Conservation (phyloP, 108 stramenopile species). For the Cylindrotheca closterium region DNA sequence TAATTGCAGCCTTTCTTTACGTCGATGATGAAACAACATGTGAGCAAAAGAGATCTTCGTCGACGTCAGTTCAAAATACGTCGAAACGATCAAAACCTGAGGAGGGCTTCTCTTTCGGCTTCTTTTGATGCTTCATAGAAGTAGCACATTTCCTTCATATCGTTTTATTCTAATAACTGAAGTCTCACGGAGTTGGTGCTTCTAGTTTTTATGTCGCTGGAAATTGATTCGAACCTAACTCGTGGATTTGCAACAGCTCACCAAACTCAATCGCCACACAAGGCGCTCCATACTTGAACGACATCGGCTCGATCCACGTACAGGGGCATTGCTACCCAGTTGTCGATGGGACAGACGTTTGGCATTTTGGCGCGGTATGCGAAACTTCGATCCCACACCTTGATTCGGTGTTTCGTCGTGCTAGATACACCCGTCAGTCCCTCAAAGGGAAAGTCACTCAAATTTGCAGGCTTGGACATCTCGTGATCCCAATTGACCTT, state of each 20-base stretch:
- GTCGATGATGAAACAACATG: constrained; percentile 19
- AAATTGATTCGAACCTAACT: no score
- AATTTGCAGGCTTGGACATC: background rate
- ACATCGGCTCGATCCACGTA: constrained; percentile 19
- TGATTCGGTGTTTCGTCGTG: constrained; percentile 37
- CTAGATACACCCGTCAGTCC: constrained; percentile 32
- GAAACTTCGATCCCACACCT: constrained; percentile 56
- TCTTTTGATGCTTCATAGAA: constrained; percentile 9
- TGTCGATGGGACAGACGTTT: constrained; percentile 32
- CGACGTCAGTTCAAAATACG: background rate
- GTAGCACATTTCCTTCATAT: no score
- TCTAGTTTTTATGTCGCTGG: no score
- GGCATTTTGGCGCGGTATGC: constrained; percentile 44
- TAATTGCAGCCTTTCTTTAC: constrained; percentile 45
- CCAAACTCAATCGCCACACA: no score
- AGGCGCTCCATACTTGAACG: constrained; percentile 6
- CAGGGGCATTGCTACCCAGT: constrained; percentile 58
- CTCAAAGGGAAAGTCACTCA: constrained; percentile 22
- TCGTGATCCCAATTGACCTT: constrained; percentile 18
- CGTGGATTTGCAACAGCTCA: no score
- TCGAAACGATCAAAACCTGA: constrained; percentile 7
- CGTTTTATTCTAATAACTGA: no score
- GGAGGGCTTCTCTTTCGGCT: constrained; percentile 5
- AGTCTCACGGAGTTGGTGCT: no score
- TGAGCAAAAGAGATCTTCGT: background rate